phyloP scores from a whole-genome alignment of 495 filamentous ascomycete genomes.

The Neurospora tetraspora region DNA sequence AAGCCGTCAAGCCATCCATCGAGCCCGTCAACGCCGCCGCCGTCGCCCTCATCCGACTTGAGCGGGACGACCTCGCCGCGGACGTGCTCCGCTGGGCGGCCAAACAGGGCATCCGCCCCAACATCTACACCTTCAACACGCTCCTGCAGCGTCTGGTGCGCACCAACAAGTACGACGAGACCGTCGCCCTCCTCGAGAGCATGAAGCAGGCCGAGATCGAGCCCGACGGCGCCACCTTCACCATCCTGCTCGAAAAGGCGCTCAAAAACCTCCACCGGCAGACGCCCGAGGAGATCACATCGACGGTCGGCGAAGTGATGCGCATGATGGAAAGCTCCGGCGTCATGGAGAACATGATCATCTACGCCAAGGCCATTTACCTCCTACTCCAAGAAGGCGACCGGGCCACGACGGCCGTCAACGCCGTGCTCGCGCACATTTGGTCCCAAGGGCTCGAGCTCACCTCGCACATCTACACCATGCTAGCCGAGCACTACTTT shows the following conservation, averaged over 20 bases:
- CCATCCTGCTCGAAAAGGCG: constrained; percentile 31
- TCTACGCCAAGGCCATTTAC: constrained; percentile 56
- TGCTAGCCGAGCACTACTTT: constrained; percentile 61
- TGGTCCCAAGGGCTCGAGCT: constrained; percentile 37
- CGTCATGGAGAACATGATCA: constrained; percentile 43
- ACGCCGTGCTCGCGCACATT: constrained; percentile 52
- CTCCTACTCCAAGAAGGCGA: constrained; percentile 40
- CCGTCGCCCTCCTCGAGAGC: constrained; percentile 30
- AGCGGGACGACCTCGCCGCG: constrained; percentile 23
- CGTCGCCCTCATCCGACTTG: constrained; percentile 25
- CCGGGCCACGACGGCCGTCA: constrained; percentile 38
- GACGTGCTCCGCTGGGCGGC: constrained; percentile 50
- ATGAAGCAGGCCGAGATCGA: constrained; percentile 26
- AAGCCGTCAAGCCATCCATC: constrained; percentile 44
- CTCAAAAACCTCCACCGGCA: constrained; percentile 14
- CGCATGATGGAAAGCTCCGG: constrained; percentile 41
- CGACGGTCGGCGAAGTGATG: constrained; percentile 33
- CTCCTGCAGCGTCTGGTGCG: constrained; percentile 48
- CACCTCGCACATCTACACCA: constrained; percentile 55
- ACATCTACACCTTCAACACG: constrained; percentile 59
- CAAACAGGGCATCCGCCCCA: constrained; percentile 45
- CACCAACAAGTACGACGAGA: constrained; percentile 22
- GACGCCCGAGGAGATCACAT: constrained; percentile 21
- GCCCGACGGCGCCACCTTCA: constrained; percentile 33
- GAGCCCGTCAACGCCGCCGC: constrained; percentile 56